Evolutionary conservation across 352 stramenopile species (phyloP), one percentile per base, ranked within the genome.

Genomic region (Globisporangium heterothallicum): DNA sequence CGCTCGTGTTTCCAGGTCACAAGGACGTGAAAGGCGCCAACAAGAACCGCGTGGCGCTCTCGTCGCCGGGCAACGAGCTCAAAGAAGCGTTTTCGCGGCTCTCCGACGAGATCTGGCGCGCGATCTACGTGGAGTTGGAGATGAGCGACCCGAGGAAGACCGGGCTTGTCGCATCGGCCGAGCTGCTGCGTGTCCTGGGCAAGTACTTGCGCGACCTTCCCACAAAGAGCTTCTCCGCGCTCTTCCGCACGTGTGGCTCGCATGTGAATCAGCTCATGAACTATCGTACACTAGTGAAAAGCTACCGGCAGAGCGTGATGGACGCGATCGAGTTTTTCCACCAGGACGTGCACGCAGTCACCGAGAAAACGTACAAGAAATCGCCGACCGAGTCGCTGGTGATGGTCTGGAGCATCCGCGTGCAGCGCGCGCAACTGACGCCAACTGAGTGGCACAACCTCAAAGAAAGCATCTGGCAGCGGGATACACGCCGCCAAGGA

Each of bases 41-140:
- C 59, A 85, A 82, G 56, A 80, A 82, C 43, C 76, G 76, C 4
- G 45, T 60, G 19, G 72, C 73, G 29, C 52, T 87, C 21, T 85
- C 72, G 19, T 84, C 74, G 9, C 76, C 76, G 2, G 76, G 74
- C 3, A 87, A 84, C 6, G 76, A 84, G 34, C 65, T 90, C 9
- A 90, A 90, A 52, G 76, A 90, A 30, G 74, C 76, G 2, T 81
- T 90, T 45, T 87, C 79, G 18, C 58, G 63, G 0, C 51, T 90
- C 21, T 48, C 64, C 0, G 79, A 90, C 50, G 71, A 68, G 5
- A 62, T 57, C 19, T 90, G 79, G 79, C 63, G 78, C 32, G 66
- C 76, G 1, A 77, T 87, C 50, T 82, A 82, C 43, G 66, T 90
- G 2, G 79, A 88, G 26, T 59, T 86, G 14, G 68, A 84, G 25